phyloP scores from a whole-genome alignment of 164 flowering plant genomes.

The Annona cherimola region DNA sequence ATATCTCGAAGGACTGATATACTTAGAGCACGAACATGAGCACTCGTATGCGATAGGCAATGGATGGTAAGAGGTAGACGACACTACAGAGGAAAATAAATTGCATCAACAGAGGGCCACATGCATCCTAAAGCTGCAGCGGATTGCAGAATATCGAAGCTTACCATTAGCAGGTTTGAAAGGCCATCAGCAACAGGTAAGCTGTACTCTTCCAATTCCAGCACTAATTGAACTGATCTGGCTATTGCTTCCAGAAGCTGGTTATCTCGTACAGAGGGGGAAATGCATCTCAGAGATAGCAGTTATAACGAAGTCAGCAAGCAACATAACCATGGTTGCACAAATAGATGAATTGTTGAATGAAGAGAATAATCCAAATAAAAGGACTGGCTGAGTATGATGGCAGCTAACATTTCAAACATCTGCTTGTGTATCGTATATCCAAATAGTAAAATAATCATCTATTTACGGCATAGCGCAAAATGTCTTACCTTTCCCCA shows the following conservation, averaged over 20 bases:
- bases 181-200: slow-evolving; percentile 75
- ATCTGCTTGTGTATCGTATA: too few species aligned
- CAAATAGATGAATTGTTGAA: too few species aligned
- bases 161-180: slow-evolving; percentile 76
- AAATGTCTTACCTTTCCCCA: too few species aligned
- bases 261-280: slow-evolving; percentile 12
- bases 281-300: slow-evolving; percentile 15
- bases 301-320: neutral
- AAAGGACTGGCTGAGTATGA: too few species aligned
- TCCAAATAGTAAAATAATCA: too few species aligned
- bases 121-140: neutral
- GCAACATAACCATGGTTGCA: neutral
- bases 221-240: slow-evolving; percentile 68
- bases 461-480: too few species aligned
- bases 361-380: too few species aligned
- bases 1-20: slow-evolving; percentile 82
- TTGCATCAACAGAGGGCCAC: neutral
- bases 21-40: slow-evolving; percentile 94
- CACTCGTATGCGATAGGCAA: slow-evolving; percentile 94
- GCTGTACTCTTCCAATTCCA: slow-evolving; percentile 83
- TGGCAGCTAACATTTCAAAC: too few species aligned
- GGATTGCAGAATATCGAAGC: neutral
- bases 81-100: slow-evolving; percentile 48
- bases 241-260: slow-evolving; percentile 96
- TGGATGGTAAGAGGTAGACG: slow-evolving; percentile 80